Evolutionary conservation across 352 stramenopile species (phyloP), one percentile per base, ranked within the genome.

Genomic region (Blastocystis sp.): DNA sequence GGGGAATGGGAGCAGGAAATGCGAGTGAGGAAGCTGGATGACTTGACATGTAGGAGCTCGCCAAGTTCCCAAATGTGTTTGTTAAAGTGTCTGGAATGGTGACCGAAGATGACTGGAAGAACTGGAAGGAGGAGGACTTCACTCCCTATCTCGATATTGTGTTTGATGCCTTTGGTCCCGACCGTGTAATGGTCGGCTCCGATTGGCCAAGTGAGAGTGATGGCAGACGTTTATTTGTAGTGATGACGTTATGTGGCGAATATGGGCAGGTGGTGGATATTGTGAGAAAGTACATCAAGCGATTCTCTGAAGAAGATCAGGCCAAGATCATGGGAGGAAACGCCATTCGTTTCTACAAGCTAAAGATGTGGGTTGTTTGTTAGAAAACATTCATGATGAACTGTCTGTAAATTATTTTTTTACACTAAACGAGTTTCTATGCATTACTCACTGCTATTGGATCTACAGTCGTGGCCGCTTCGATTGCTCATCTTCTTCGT

Each of bases 41-140:
- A 37, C 13, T 24, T 88, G 34, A 81, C 24, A 24, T 26, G 4
- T 88, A 88, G 76, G 64, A 68, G 39, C 56, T 88, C 39, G 76
- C 76, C 13, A n/a, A 16, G 0, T 88, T 88, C 4, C 76, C 76
- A 2, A 88, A 88, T 39, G 76, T 88, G 54, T 76, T 59, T 59
- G 53, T 88, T 11, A 88, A 88, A 39, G 76, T 88, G 20, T 88
- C 76, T 37, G 76, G 76, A 6, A 88, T 88, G 76, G 76, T 88
- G 39, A 88, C 76, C 34, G 76, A 88, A 24, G 76, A 13, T 13
- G 30, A 88, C 43, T 88, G 76, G 76, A 78, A 79, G 76, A 88
- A 88, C 39, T 88, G 76, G 76, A 88, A 81, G 76, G 64, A 88
- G 34, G 76, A 81, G 37, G 76, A 88, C 47, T 88, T 88, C 53